A percentile compares a stretch with the other conserved stretches of the same genome.
phyloP scores from a whole-genome alignment of 192 early-diverging fungal genomes.

The Dissophora globulifera region DNA sequence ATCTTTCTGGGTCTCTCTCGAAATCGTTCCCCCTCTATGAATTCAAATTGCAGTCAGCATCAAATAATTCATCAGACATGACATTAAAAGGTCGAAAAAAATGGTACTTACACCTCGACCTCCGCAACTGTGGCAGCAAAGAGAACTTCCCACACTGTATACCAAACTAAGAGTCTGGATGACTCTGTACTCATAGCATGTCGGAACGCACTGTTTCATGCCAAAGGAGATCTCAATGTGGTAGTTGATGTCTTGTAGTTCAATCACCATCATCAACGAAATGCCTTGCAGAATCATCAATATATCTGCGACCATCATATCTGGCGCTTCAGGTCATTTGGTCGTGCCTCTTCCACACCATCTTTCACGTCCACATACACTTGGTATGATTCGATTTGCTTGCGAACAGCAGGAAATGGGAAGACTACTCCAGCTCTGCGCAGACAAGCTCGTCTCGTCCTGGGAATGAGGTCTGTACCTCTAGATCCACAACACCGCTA shows the following conservation, averaged over 20 bases:
- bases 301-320: conserved; percentile 25
- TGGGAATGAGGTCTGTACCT: conserved; percentile 16
- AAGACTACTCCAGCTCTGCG: conserved; percentile 20
- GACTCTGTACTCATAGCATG: conserved; percentile 20
- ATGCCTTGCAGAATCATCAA: conserved; percentile 25
- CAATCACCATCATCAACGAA: not conserved
- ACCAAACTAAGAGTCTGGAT: conserved; percentile 25
- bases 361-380: conserved; percentile 14
- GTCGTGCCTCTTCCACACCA: conserved; percentile 15
- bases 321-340: conserved; percentile 6
- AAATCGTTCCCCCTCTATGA: conserved; percentile 14
- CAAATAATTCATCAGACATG: not conserved
- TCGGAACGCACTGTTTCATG: conserved; percentile 12
- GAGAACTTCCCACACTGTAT: conserved; percentile 17
- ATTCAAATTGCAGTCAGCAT: not conserved
- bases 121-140: conserved; percentile 27
- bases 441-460: conserved; percentile 18
- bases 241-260: not conserved
- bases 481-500: conserved; percentile 19
- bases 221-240: conserved; percentile 15
- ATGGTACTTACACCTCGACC: conserved; percentile 10
- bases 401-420: conserved; percentile 4
- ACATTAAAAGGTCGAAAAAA: too few relatives aligned
- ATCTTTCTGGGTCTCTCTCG: conserved; percentile 15
- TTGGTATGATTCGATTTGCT: conserved; percentile 12